Percentiles rank a stretch among this genome's conserved stretches.
Conservation (phyloP, 208 protist genomes). For the Trichomonas vaginalis region DNA sequence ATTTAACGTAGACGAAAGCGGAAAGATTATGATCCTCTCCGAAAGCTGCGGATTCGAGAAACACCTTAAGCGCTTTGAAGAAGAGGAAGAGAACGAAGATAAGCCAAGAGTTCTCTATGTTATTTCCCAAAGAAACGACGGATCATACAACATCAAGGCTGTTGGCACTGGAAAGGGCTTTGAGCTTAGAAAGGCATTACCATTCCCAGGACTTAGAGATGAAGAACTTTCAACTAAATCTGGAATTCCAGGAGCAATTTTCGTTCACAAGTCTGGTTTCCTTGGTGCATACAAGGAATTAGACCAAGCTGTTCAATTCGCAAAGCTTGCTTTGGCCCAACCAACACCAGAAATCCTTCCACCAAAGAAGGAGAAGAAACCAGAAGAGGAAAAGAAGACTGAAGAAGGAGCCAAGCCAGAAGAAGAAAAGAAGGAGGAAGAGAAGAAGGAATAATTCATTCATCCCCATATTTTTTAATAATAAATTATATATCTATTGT, state of each 20-base stretch:
- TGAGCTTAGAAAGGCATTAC: neutral
- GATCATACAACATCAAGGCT: neutral
- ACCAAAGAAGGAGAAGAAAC: neutral
- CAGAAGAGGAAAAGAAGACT: neutral
- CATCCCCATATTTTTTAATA: too few relatives aligned
- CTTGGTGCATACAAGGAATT: neutral
- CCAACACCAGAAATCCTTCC: neutral
- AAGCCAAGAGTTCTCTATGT: neutral
- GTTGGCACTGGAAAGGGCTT: neutral
- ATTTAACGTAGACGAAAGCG: neutral
- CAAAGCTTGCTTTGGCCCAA: neutral
- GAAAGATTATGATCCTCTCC: neutral
- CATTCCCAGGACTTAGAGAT: neutral
- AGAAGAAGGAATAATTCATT: neutral
- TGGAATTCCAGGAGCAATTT: neutral
- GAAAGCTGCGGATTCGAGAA: neutral
- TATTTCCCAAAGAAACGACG: neutral
- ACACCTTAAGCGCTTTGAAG: neutral
- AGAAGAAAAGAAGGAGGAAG: neutral
- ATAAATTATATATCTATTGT: too few relatives aligned
- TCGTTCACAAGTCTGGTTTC: neutral
- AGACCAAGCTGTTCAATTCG: neutral
- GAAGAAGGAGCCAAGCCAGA: too few relatives aligned
- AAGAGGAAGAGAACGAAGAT: neutral
- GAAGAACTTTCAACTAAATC: neutral